Conservation (phyloP, 768 basidiomycete genomes). For the Collybiopsis luxurians region DNA sequence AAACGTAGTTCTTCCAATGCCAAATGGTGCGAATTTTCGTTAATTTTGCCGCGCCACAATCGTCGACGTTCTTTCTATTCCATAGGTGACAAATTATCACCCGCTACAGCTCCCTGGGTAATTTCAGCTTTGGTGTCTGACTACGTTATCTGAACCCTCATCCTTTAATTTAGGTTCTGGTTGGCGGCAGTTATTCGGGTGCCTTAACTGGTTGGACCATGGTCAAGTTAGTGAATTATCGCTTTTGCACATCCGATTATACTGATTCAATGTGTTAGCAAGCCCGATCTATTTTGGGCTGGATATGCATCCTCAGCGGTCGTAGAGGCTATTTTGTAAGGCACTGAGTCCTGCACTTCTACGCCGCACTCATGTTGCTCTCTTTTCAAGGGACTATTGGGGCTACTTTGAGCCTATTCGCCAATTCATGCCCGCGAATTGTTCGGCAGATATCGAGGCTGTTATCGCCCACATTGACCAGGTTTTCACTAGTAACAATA, state of each 20-base stretch:
- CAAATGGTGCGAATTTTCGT: slow-evolving; percentile 37
- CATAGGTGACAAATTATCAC: slow-evolving; percentile 9
- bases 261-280: slow-evolving; percentile 19
- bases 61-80: too few species aligned
- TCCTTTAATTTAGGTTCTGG: slow-evolving; percentile 17
- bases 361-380: neutral
- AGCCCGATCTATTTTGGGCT: slow-evolving; percentile 35
- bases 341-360: neutral
- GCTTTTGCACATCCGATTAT: neutral
- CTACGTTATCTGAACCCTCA: neutral
- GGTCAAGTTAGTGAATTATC: slow-evolving; percentile 10
- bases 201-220: slow-evolving; percentile 16
- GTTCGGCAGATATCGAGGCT: slow-evolving; percentile 48
- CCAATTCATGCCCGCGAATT: slow-evolving; percentile 47
- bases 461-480: slow-evolving; percentile 46
- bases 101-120: slow-evolving; percentile 39
- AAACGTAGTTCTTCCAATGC: slow-evolving; percentile 45
- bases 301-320: slow-evolving; percentile 42
- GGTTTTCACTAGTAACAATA: slow-evolving; percentile 31
- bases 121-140: slow-evolving; percentile 10
- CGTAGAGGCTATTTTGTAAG: slow-evolving; percentile 35
- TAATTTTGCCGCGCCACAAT: neutral
- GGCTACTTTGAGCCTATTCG: slow-evolving; percentile 51
- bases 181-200: slow-evolving; percentile 17
- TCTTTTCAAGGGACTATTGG: slow-evolving; percentile 32